Conservation (phyloP, 2,329 filamentous ascomycete genomes). For the Fusarium coffeatum region DNA sequence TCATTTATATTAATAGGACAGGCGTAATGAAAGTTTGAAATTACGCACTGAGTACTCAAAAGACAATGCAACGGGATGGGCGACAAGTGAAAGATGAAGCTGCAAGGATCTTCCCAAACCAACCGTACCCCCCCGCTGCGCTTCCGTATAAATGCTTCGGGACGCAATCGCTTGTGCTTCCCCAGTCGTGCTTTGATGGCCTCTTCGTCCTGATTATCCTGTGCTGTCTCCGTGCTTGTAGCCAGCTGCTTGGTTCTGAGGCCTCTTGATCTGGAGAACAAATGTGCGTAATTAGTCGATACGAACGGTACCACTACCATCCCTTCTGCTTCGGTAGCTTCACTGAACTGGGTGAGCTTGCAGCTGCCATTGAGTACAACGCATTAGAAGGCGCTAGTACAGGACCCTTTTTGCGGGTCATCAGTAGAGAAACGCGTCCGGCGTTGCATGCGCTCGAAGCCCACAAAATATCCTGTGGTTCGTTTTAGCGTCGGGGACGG, state of each 20-base stretch:
- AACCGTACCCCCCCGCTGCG: conserved; percentile 33
- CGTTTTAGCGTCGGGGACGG: conserved; percentile 43
- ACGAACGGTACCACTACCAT: conserved; percentile 4
- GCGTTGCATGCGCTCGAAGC: conserved; percentile 30
- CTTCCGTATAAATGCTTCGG: conserved; percentile 37
- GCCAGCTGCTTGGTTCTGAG: background rate
- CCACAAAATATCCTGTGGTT: conserved; percentile 38
- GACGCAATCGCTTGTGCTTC: conserved; percentile 17
- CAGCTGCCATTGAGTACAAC: conserved; percentile 6
- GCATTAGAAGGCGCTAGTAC: conserved; percentile 25
- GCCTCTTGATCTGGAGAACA: background rate
- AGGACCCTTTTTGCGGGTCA: conserved; percentile 36
- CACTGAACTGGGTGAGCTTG: conserved; percentile 12
- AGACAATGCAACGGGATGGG: conserved; percentile 32
- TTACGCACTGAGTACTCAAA: conserved; percentile 27
- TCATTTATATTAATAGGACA: conserved; percentile 5
- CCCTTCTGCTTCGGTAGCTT: conserved; percentile 14
- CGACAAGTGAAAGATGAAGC: conserved; percentile 32
- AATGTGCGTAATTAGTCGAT: background rate
- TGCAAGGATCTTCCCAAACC: conserved; percentile 40
- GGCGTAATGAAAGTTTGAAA: conserved; percentile 26
- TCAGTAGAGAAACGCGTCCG: conserved; percentile 33
- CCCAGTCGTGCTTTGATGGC: conserved; percentile 17
- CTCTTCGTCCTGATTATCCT: conserved; percentile 14
- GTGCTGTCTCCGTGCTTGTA: conserved; percentile 16